phyloP scores from a whole-genome alignment of 2,329 filamentous ascomycete genomes.

The Aspergillus costaricaensis region DNA sequence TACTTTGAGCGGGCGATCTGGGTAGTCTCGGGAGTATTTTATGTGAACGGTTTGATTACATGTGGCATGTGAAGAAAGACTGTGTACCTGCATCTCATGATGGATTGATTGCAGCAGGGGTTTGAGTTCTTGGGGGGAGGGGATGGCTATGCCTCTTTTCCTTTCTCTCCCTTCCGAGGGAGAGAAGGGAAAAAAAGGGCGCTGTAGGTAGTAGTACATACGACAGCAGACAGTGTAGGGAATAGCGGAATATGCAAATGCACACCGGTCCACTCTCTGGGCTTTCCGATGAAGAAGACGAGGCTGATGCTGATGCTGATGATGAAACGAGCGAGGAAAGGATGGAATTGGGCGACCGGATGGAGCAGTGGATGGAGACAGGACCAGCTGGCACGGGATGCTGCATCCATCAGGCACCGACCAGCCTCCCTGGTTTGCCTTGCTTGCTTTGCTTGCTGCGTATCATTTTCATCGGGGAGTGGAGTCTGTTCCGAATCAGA shows the following conservation, averaged over 20 bases:
- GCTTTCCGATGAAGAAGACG: no score
- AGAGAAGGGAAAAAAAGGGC: no score
- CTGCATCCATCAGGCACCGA: background rate
- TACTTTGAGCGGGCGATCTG: conserved; percentile 30
- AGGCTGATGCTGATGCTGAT: no score
- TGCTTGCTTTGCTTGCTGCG: background rate
- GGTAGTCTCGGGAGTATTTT: background rate
- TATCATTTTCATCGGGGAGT: background rate
- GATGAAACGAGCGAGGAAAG: background rate
- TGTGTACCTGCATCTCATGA: background rate
- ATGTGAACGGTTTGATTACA: conserved; percentile 3
- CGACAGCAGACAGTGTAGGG: no score
- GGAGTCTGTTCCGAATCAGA: background rate
- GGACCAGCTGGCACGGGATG: background rate
- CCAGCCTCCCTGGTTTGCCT: background rate
- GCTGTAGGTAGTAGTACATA: no score
- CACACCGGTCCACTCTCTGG: no score
- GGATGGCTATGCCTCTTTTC: background rate
- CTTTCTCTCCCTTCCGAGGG: no score
- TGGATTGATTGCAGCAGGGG: background rate
- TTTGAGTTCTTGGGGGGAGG: no score
- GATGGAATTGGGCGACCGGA: no score
- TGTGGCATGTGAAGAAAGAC: conserved; percentile 12
- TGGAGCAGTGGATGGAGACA: no score
- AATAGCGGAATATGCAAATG: no score